These are phyloP conservation scores for Allium cepa DNA, from an alignment of 106 monocot species.

Conservation along the genomic window DNA sequence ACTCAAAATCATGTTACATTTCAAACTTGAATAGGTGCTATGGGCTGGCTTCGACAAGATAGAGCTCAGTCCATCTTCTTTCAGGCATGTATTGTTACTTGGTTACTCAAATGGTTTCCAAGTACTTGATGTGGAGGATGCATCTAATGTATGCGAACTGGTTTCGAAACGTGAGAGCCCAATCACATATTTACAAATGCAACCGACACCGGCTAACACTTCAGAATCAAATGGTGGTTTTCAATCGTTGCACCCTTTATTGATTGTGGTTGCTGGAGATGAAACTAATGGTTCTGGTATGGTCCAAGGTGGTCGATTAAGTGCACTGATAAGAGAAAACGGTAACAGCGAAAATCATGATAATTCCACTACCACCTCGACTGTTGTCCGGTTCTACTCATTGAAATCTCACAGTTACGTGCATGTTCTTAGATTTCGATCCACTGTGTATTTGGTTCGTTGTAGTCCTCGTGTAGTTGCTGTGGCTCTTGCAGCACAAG, in stretches of 20 bases:
- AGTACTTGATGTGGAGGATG: conserved; percentile 96
- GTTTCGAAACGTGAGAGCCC: conserved; percentile 94
- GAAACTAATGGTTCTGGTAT: conserved; percentile 77
- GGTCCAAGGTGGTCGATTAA: conserved; percentile 80
- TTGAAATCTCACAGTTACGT: conserved; percentile 79
- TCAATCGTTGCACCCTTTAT: conserved; percentile 74
- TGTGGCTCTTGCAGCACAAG: conserved; percentile 90
- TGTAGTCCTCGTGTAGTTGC: conserved; percentile 93
- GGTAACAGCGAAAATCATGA: conserved; percentile 35
- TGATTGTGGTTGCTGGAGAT: conserved; percentile 91
- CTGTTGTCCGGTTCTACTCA: conserved; percentile 90
- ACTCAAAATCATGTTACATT: too few species aligned
- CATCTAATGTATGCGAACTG: conserved; percentile 87
- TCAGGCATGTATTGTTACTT: conserved; percentile 74
- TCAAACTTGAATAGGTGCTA: conserved; percentile 46
- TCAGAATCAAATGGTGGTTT: conserved; percentile 59
- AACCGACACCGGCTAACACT: conserved; percentile 45
- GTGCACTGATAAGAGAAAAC: conserved; percentile 65
- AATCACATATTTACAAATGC: conserved; percentile 92
- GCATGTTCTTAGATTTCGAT: conserved; percentile 84
- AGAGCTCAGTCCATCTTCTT: conserved; percentile 54
- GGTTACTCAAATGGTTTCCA: conserved; percentile 95
- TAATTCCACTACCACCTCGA: conserved; percentile 56
- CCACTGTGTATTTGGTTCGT: conserved; percentile 86
- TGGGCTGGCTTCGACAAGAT: conserved; percentile 96